Conservation (phyloP, 257 asterid species). For the Solanum bukasovii region DNA sequence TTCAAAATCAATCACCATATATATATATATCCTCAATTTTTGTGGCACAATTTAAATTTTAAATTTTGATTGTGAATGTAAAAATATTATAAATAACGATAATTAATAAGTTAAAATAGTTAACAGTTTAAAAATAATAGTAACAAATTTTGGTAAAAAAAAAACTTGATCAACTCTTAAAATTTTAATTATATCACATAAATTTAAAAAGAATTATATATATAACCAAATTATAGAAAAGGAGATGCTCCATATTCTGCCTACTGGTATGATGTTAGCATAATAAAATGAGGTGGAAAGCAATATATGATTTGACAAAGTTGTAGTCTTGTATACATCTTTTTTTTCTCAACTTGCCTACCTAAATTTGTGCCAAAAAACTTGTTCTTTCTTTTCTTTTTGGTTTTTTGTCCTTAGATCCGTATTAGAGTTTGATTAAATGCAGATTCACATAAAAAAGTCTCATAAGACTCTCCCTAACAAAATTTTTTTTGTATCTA, state of each 20-base stretch:
- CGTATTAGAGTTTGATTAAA: too few species aligned
- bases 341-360: neutral
- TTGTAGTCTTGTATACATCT: neutral
- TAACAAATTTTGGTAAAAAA: neutral
- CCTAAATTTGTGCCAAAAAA: neutral
- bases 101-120: neutral
- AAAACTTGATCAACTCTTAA: neutral
- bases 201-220: neutral
- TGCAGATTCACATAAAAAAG: rapidly evolving
- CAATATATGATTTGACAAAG: neutral
- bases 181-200: neutral
- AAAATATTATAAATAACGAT: too few species aligned
- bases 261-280: neutral
- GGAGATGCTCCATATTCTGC: neutral
- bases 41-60: neutral
- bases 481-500: too few species aligned
- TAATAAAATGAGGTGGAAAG: neutral
- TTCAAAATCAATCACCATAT: neutral
- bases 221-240: neutral
- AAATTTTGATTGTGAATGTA: neutral
- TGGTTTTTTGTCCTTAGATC: too few species aligned
- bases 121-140: too few species aligned
- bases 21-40: neutral
- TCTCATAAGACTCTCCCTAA: rapidly evolving
- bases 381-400: neutral